Conservation (phyloP, 1,284 basidiomycete genomes). For the Gomphus bonarii region DNA sequence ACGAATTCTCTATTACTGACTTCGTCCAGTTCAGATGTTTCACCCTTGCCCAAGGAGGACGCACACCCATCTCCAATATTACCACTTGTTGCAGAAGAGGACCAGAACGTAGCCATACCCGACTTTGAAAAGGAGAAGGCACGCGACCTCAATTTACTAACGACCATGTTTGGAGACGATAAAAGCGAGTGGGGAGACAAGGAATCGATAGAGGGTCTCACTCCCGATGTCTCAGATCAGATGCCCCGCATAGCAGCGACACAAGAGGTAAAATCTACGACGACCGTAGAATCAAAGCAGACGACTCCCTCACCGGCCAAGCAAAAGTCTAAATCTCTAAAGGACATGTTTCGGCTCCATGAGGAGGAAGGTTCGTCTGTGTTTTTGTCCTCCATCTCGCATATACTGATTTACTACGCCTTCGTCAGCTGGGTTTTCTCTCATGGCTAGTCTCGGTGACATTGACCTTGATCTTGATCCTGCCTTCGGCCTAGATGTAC, state of each 20-base stretch:
- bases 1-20: background rate
- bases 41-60: background rate
- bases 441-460: slow-evolving; percentile 51
- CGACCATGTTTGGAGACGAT: slow-evolving; percentile 38
- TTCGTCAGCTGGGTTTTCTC: slow-evolving; percentile 42
- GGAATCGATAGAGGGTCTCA: background rate
- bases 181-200: slow-evolving; percentile 37
- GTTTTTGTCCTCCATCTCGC: slow-evolving; percentile 15
- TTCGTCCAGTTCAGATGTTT: background rate
- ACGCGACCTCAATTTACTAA: slow-evolving; percentile 37
- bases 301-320: background rate
- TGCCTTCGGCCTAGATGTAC: slow-evolving; percentile 12
- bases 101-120: slow-evolving; percentile 13
- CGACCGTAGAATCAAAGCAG: background rate
- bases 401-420: background rate
- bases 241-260: background rate
- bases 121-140: slow-evolving; percentile 38
- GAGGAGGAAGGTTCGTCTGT: slow-evolving; percentile 44
- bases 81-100: background rate
- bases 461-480: slow-evolving; percentile 41
- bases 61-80: background rate
- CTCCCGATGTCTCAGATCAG: background rate
- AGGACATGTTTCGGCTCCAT: slow-evolving; percentile 58
- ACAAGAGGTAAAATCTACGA: background rate
- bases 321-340: slow-evolving; percentile 25